Base-by-base conservation (phyloP, 257 asterid species). In the Verbascum thapsus region DNA sequence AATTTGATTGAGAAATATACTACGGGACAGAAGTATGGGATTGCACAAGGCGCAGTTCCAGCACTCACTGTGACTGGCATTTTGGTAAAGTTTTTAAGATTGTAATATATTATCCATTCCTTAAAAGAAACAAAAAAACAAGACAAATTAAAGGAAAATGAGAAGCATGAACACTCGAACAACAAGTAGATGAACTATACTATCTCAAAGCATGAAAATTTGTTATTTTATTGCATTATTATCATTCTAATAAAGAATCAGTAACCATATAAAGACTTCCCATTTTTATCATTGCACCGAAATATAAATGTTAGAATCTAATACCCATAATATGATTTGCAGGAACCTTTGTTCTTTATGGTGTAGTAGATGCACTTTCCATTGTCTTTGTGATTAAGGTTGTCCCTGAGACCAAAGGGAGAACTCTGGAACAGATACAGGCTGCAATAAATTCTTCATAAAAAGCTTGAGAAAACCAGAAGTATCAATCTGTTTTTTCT, bases 341-440 rank as follows among this genome's bases (percentile, higher is more conserved):
- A 92, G 97, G 99, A 51, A 89, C 99, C 0, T 94, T 90, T 72
- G 47, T 66, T 48, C 88, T 94, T 39, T 94, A 87, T 73, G 99
- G 92, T 3, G 78, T 65, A 32, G 78, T 87, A 12, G 82, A 90
- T 51, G 94, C 83, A 13, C 71, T 84, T 1, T 83, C 90, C 54
- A 75, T 90, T 53, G 32, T 94, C 53, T 94, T 90, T 72, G 94
- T 94, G 72, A 80, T 81, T 45, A 74, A 40, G 63, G 71, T 90
- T 16, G 97, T 94, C 22, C 99, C 99, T 12, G 99, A 90, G 80
- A 90, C 97, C 61, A 94, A 87, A 74, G 97, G 97, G 17, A 82
- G 86, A 74, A 80, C 97, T 8, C 70, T 94, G 69, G 97, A 90
- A 78, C 90, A 94, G 60, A 87, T 94, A 35, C 97, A 94, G 61